phyloP scores from a whole-genome alignment of 495 filamentous ascomycete genomes.

The Talaromyces borbonicus region DNA sequence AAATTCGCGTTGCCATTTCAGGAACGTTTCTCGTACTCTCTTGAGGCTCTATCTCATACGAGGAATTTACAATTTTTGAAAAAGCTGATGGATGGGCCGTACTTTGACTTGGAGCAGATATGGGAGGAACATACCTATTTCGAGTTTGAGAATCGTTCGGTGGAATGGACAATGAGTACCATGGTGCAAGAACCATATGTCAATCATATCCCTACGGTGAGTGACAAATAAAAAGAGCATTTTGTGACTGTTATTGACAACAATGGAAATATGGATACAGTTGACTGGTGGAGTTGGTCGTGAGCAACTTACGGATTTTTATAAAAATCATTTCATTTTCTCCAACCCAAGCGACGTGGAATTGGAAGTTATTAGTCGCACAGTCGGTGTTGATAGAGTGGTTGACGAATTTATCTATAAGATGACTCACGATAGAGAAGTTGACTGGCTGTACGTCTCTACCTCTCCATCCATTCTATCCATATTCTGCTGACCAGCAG shows the following conservation, averaged over 20 bases:
- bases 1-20: conserved; percentile 27
- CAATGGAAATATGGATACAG: conserved; percentile 14
- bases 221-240: no score
- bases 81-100: conserved; percentile 22
- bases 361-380: conserved; percentile 63
- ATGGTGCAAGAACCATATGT: conserved; percentile 52
- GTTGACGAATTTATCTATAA: conserved; percentile 48
- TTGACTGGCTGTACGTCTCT: conserved; percentile 55
- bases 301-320: conserved; percentile 53
- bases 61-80: conserved; percentile 26
- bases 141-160: conserved; percentile 30
- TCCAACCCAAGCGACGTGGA: conserved; percentile 54
- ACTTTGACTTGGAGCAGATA: conserved; percentile 50
- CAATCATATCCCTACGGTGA: conserved; percentile 50
- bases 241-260: no score
- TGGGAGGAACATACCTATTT: conserved; percentile 47
- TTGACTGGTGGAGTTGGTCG: conserved; percentile 66
- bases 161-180: conserved; percentile 40
- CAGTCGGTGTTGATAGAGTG: conserved; percentile 47
- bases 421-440: conserved; percentile 55
- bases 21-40: conserved; percentile 18
- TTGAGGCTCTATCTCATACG: conserved; percentile 25
- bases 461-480: conserved; percentile 30
- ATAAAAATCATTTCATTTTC: conserved; percentile 64
- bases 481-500: conserved; percentile 31